A percentile compares a stretch with the other conserved stretches of the same genome.
Evolutionary conservation across 495 filamentous ascomycete genomes (phyloP).

Genomic region (Podospora pseudoanserina): DNA sequence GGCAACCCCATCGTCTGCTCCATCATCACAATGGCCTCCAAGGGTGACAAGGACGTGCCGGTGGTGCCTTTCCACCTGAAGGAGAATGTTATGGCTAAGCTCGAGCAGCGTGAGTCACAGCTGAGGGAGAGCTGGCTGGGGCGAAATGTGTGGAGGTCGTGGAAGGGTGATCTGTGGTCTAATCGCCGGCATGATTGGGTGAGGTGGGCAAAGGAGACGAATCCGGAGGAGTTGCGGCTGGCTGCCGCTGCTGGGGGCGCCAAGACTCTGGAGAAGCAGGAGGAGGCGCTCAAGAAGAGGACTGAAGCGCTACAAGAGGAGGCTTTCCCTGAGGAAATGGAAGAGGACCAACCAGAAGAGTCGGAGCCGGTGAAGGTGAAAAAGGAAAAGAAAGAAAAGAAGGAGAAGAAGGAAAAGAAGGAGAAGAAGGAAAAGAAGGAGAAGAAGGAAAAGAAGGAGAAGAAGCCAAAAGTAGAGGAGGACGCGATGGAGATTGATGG

Average conservation of each 20-base stretch:
- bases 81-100: slow-evolving; percentile 45
- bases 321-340: background rate
- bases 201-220: slow-evolving; percentile 57
- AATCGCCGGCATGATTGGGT: slow-evolving; percentile 67
- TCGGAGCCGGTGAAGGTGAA: slow-evolving; percentile 17
- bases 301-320: slow-evolving; percentile 26
- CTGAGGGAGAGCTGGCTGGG: slow-evolving; percentile 74
- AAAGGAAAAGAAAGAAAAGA: background rate
- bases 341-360: slow-evolving; percentile 22
- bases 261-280: background rate
- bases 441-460: slow-evolving; percentile 15
- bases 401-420: slow-evolving; percentile 16
- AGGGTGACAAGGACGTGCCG: slow-evolving; percentile 32
- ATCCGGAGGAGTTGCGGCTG: slow-evolving; percentile 31
- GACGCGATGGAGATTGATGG: slow-evolving; percentile 12
- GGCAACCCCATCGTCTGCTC: slow-evolving; percentile 78
- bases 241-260: slow-evolving; percentile 20
- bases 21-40: slow-evolving; percentile 61
- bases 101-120: slow-evolving; percentile 52
- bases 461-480: slow-evolving; percentile 10
- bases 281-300: background rate
- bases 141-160: slow-evolving; percentile 83
- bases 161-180: slow-evolving; percentile 79
- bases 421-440: slow-evolving; percentile 12
- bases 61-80: slow-evolving; percentile 52